These are phyloP conservation scores for Ceratobasidium sp. DNA, from an alignment of 1,284 basidiomycete genomes.

Conservation along the genomic window DNA sequence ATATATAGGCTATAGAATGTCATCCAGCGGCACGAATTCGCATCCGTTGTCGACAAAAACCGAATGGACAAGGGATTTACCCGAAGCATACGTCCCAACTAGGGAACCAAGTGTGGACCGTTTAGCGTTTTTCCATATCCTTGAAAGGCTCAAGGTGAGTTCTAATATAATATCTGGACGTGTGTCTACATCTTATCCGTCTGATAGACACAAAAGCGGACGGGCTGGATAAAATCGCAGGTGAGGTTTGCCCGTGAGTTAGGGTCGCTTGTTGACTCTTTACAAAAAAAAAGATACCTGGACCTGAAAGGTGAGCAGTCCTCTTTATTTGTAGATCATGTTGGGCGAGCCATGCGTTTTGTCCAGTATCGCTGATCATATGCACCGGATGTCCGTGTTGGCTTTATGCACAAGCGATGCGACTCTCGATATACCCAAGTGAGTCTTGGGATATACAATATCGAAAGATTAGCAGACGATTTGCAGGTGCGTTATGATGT, in stretches of 20 bases:
- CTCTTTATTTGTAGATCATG: neutral
- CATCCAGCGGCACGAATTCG: neutral
- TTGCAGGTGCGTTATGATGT: conserved; percentile 86
- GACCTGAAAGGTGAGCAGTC: conserved; percentile 75
- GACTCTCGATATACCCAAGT: conserved; percentile 82
- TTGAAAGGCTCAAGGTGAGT: conserved; percentile 83
- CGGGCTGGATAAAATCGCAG: conserved; percentile 89
- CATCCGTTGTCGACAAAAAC: neutral
- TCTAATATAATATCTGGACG: neutral
- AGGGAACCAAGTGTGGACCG: conserved; percentile 61
- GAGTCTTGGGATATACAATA: conserved; percentile 48
- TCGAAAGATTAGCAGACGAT: conserved; percentile 9
- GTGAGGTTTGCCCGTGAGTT: conserved; percentile 58
- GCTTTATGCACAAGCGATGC: conserved; percentile 83
- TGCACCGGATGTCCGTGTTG: conserved; percentile 96
- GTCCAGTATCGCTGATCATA: conserved; percentile 91
- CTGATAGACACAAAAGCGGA: conserved; percentile 87
- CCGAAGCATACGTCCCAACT: conserved; percentile 26
- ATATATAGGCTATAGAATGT: neutral
- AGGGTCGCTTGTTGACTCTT: neutral
- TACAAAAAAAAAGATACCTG: conserved; percentile 66
- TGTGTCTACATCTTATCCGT: neutral
- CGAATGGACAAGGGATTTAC: conserved; percentile 23
- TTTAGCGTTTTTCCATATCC: conserved; percentile 87
- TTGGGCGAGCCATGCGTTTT: neutral